These are phyloP conservation scores for Acrodontium crateriforme DNA, from an alignment of 2,329 filamentous ascomycete genomes.

Conservation along the genomic window DNA sequence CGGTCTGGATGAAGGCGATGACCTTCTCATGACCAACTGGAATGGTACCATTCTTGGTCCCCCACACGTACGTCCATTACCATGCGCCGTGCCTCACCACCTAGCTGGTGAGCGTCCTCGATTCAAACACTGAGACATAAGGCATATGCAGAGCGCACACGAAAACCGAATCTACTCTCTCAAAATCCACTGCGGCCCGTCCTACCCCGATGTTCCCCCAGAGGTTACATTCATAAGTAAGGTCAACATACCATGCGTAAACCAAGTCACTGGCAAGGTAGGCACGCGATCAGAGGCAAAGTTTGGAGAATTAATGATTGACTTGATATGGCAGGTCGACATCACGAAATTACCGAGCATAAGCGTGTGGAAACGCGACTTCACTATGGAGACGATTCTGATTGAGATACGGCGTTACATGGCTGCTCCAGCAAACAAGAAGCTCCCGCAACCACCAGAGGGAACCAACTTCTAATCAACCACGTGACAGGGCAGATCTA, in stretches of 20 bases:
- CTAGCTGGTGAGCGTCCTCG: too few relatives aligned
- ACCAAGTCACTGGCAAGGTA: conserved; percentile 62
- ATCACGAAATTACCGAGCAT: conserved; percentile 72
- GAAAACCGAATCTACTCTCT: conserved; percentile 99
- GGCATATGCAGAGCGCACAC: conserved; percentile 60
- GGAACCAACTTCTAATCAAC: conserved; percentile 48
- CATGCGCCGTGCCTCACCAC: too few relatives aligned
- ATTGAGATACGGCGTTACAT: conserved; percentile 82
- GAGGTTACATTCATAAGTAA: conserved; percentile 85
- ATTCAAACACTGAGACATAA: background rate
- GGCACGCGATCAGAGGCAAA: conserved; percentile 2
- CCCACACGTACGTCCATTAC: conserved; percentile 65
- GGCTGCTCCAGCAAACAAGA: conserved; percentile 84
- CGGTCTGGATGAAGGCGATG: conserved; percentile 83
- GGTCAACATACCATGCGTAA: conserved; percentile 93
- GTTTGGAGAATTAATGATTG: background rate
- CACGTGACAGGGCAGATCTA: too few relatives aligned
- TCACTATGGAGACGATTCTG: conserved; percentile 87
- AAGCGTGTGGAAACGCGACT: conserved; percentile 79
- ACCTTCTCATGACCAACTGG: conserved; percentile 96
- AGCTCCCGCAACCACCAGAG: conserved; percentile 85
- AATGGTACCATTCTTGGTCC: conserved; percentile 95
- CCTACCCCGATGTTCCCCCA: conserved; percentile 82
- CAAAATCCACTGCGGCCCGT: conserved; percentile 83
- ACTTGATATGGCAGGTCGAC: conserved; percentile 49